phyloP scores from a whole-genome alignment of 1,284 basidiomycete species.

The Sporisorium iseilematis-ciliati region DNA sequence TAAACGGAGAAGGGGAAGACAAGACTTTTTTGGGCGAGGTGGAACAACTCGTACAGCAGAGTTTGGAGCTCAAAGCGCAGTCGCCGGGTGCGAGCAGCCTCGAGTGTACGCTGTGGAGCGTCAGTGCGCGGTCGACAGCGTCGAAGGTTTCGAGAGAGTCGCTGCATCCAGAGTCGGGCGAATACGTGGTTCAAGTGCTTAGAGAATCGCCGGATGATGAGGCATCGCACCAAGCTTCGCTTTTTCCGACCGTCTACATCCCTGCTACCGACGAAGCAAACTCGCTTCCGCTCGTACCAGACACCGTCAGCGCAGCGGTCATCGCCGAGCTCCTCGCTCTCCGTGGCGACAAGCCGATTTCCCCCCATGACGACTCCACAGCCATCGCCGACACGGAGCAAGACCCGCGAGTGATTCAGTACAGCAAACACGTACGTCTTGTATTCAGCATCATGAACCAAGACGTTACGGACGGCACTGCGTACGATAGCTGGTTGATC shows the following conservation, averaged over 20 bases:
- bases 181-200: slow-evolving; percentile 16
- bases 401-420: slow-evolving; percentile 58
- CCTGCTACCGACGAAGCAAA: slow-evolving; percentile 2
- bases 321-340: slow-evolving; percentile 31
- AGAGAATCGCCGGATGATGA: slow-evolving; percentile 1
- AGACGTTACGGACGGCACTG: slow-evolving; percentile 43
- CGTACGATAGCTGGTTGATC: slow-evolving; percentile 35
- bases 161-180: slow-evolving; percentile 16
- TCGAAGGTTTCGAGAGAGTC: background rate
- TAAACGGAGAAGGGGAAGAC: background rate
- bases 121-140: slow-evolving; percentile 1
- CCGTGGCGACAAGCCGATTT: slow-evolving; percentile 18
- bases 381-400: slow-evolving; percentile 24
- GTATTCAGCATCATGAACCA: slow-evolving; percentile 67
- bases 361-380: background rate
- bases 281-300: slow-evolving; percentile 23
- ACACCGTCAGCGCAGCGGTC: slow-evolving; percentile 39
- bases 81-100: slow-evolving; percentile 18
- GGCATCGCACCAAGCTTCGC: background rate
- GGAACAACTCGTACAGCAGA: slow-evolving; percentile 32
- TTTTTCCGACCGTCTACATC: slow-evolving; percentile 20
- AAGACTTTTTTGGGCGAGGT: slow-evolving; percentile 19
- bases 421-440: slow-evolving; percentile 58
- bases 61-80: slow-evolving; percentile 27
- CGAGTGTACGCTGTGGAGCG: slow-evolving; percentile 42